Evolutionary conservation across 768 basidiomycete genomes (phyloP), one percentile per base, ranked within the genome.

Genomic region (Leccinellum rugosiceps): DNA sequence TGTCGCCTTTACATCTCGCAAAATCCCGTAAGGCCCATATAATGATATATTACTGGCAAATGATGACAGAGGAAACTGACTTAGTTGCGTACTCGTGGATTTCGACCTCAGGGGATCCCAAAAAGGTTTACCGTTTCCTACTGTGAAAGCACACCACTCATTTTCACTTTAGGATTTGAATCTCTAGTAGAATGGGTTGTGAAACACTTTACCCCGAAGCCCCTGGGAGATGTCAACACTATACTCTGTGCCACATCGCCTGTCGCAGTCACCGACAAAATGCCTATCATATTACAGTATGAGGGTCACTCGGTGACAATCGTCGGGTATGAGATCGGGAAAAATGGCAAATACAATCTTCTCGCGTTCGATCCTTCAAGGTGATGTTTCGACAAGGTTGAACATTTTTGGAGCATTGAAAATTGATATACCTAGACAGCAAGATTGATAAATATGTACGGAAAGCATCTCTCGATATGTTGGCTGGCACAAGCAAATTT

Each of bases 231-330:
- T 30, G 70, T 83, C 38, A 79, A 84, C 50, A 81, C 87, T 45
- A 78, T 76, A 14, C 75, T 90, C 56, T 77, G 76, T 45, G 73
- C 71, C 1, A 78, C 80, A 2, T 74, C 78, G 0, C 77, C 85
- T 4, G 78, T 94, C 8, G 63, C 77, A 10, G 68, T 77, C 26
- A 87, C 89, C 0, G 71, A 82, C 21, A 84, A 80, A 63, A 86
- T 92, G 82, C 94, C 94, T 9, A 66, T 97, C 30, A 86, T 96
- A 44, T 75, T 96, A 50, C 87, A 96, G 75, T 85, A 91, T 65
- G 69, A 79, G 7, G 92, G 92, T 0, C 94, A 97, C 74, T 97
- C 94, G n/a, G 74, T 89, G 25, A 87, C 88, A 4, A 84, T 97
- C 13, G 79, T 97, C 3, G 94, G 94, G 2, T 94, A 88, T 63